Evolutionary conservation across 2,329 filamentous ascomycete species (phyloP).

Genomic region (Chrysosporium queenslandicum): DNA sequence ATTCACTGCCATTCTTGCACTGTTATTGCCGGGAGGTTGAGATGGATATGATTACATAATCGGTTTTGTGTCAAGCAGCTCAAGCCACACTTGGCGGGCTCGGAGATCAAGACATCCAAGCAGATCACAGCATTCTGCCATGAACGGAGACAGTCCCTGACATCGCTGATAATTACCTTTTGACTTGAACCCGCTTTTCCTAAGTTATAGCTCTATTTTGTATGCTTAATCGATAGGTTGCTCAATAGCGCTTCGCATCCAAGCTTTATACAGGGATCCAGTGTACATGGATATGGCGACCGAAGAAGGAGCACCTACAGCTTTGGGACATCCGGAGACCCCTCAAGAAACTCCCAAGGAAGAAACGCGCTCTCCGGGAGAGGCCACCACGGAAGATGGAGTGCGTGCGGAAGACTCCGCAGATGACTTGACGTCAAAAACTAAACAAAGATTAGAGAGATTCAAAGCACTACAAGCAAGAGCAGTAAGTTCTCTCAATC

Average conservation of each 20-base stretch:
- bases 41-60: constrained; percentile 6
- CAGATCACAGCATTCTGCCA: too few relatives aligned
- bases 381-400: not conserved
- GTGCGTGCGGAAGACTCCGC: not conserved
- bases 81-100: too few relatives aligned
- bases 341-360: not conserved
- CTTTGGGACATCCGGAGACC: not conserved
- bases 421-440: constrained; percentile 19
- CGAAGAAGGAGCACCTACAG: not conserved
- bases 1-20: not conserved
- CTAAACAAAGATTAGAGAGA: constrained; percentile 59
- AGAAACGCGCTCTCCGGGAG: not conserved
- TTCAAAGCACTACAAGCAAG: constrained; percentile 83
- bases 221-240: too few relatives aligned
- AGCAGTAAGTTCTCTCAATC: constrained; percentile 39
- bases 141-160: too few relatives aligned
- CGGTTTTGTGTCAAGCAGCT: not conserved
- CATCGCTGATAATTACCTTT: too few relatives aligned
- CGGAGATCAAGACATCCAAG: too few relatives aligned
- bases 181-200: too few relatives aligned
- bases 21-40: too few relatives aligned
- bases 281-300: not conserved
- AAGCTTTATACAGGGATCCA: too few relatives aligned
- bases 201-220: too few relatives aligned
- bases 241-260: too few relatives aligned